Percentiles rank a stretch among this genome's conserved stretches.
Conservation (phyloP, 805 yeast genomes). For the Candida maltosa region DNA sequence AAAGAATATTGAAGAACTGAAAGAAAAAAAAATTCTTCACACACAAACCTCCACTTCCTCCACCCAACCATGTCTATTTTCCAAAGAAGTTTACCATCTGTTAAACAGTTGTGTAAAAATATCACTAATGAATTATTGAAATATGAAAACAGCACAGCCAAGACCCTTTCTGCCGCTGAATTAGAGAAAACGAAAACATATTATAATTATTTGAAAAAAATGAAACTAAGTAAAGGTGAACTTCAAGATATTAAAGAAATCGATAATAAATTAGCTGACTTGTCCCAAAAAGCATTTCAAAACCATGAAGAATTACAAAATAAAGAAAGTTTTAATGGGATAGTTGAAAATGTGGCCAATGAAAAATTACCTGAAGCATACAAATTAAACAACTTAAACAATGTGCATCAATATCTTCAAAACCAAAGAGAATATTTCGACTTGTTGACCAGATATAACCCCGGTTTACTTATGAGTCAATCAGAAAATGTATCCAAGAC, state of each 20-base stretch:
- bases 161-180: slow-evolving; percentile 37
- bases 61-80: slow-evolving; percentile 5
- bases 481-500: slow-evolving; percentile 74
- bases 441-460: slow-evolving; percentile 80
- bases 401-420: slow-evolving; percentile 58
- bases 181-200: slow-evolving; percentile 43
- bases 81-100: slow-evolving; percentile 6
- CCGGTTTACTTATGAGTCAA: slow-evolving; percentile 75
- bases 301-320: slow-evolving; percentile 3
- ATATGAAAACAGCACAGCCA: slow-evolving; percentile 32
- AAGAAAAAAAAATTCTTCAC: too few relatives aligned
- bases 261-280: slow-evolving; percentile 21
- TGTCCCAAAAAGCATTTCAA: slow-evolving; percentile 2
- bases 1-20: too few relatives aligned
- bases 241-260: slow-evolving; percentile 27
- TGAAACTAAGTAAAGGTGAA: slow-evolving; percentile 33
- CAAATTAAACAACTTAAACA: slow-evolving; percentile 44
- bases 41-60: neutral
- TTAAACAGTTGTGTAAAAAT: slow-evolving; percentile 14
- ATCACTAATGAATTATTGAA: slow-evolving; percentile 39
- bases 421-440: slow-evolving; percentile 78
- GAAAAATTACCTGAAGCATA: slow-evolving; percentile 2
- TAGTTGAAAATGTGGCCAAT: neutral
- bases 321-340: too few relatives aligned
- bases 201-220: slow-evolving; percentile 47